Conservation (phyloP, 2,329 filamentous ascomycete species). For the Albophoma yamanashiensis region DNA sequence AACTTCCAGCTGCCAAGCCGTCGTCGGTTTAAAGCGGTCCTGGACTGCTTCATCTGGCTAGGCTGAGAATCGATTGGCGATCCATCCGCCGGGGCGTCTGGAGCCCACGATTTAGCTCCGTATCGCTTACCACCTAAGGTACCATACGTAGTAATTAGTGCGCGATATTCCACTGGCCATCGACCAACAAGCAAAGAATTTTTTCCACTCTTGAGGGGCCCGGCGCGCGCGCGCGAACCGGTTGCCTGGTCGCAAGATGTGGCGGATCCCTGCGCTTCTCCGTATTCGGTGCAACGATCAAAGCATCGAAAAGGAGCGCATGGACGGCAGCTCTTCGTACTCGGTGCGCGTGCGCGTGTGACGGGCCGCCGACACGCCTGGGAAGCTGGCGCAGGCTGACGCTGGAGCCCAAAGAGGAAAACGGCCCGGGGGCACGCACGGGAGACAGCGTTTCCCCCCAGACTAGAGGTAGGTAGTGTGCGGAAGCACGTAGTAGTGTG, state of each 20-base stretch:
- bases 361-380: neutral
- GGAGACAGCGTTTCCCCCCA: neutral
- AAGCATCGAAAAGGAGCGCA: neutral
- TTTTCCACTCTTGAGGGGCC: neutral
- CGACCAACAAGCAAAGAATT: neutral
- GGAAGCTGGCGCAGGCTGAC: neutral
- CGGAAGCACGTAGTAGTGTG: no score
- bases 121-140: no score
- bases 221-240: neutral
- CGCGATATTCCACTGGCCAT: neutral
- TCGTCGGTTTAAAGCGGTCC: neutral
- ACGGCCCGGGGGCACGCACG: neutral
- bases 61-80: neutral
- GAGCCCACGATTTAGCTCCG: neutral
- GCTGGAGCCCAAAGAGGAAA: neutral
- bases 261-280: neutral
- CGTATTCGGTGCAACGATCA: neutral
- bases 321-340: neutral
- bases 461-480: neutral
- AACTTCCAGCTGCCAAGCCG: no score
- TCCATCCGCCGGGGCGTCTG: neutral
- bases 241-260: neutral
- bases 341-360: neutral
- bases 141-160: no score
- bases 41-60: neutral